phyloP scores from a whole-genome alignment of 2,329 filamentous ascomycete species.

The Xylariaceae sp. region DNA sequence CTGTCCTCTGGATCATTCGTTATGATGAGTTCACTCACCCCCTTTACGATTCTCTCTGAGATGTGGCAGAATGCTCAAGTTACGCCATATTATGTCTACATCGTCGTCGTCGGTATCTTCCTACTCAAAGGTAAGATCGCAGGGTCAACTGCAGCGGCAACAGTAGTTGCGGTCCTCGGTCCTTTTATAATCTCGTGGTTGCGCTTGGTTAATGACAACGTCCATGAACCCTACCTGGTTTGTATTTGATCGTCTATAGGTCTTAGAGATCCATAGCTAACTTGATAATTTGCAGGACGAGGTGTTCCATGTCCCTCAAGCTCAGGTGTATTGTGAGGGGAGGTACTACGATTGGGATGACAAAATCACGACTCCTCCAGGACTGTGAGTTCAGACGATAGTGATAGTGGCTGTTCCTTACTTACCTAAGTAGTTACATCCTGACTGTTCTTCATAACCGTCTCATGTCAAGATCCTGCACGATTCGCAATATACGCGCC shows the following conservation, averaged over 20 bases:
- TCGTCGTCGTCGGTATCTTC: too few relatives aligned
- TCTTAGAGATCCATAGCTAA: not conserved
- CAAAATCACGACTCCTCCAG: constrained; percentile 95
- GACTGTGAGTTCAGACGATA: constrained; percentile 53
- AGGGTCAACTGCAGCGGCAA: too few relatives aligned
- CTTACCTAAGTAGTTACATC: constrained; percentile 26
- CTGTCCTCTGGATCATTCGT: not conserved
- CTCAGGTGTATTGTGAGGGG: constrained; percentile 77
- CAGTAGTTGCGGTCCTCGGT: constrained; percentile 4
- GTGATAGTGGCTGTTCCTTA: constrained; percentile 19
- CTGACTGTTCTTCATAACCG: constrained; percentile 40
- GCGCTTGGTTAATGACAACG: constrained; percentile 34
- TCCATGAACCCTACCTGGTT: constrained; percentile 54
- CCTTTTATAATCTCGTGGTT: constrained; percentile 34
- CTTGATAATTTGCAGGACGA: constrained; percentile 60
- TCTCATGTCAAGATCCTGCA: constrained; percentile 33
- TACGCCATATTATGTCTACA: too few relatives aligned
- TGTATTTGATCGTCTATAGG: not conserved
- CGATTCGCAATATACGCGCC: constrained; percentile 41
- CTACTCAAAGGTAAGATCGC: too few relatives aligned
- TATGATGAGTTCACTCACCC: not conserved
- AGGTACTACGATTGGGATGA: constrained; percentile 81
- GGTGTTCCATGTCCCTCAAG: constrained; percentile 85
- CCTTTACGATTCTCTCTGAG: not conserved
- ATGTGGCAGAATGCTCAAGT: not conserved